Percentiles rank a stretch among this genome's conserved stretches.
Evolutionary conservation across 2,329 filamentous ascomycete genomes (phyloP).

Genomic region (Ustulina deusta): DNA sequence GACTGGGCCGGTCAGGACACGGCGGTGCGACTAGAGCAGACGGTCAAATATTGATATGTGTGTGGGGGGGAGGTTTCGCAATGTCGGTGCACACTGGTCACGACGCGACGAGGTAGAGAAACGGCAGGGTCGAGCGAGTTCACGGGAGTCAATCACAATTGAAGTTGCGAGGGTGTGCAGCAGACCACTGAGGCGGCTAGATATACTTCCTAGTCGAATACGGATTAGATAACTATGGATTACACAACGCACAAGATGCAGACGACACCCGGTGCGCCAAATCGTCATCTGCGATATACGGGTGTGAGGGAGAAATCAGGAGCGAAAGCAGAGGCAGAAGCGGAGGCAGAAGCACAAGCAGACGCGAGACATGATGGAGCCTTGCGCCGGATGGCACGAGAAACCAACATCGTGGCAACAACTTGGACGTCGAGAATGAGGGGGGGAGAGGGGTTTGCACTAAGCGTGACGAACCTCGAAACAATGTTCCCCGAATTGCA

Average conservation of each 20-base stretch:
- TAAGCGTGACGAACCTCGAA: constrained; percentile 37
- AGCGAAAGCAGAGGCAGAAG: constrained; percentile 6
- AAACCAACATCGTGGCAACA: constrained; percentile 15
- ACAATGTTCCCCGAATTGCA: constrained; percentile 25
- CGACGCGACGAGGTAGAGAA: constrained; percentile 12
- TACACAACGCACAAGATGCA: constrained; percentile 13
- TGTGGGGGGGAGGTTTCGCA: background rate
- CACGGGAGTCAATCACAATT: constrained; percentile 34
- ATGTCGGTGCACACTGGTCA: constrained; percentile 14
- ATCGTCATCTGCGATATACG: constrained; percentile 13
- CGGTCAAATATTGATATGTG: background rate
- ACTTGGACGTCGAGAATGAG: background rate
- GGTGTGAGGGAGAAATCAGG: background rate
- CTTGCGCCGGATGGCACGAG: background rate
- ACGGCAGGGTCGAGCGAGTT: constrained; percentile 22
- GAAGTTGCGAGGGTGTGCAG: constrained; percentile 24
- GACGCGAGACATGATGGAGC: constrained; percentile 7
- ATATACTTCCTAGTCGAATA: constrained; percentile 32
- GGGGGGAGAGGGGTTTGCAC: constrained; percentile 14
- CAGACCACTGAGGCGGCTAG: constrained; percentile 28
- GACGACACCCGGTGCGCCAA: constrained; percentile 7
- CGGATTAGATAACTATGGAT: constrained; percentile 38
- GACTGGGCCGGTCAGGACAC: constrained; percentile 23
- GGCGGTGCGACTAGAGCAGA: constrained; percentile 5
- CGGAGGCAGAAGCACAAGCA: constrained; percentile 11